Percentiles rank a stretch among this genome's conserved stretches.
These are phyloP conservation scores for Fonsecaea multimorphosa DNA, from an alignment of 2,329 filamentous ascomycete genomes.

Conservation along the genomic window DNA sequence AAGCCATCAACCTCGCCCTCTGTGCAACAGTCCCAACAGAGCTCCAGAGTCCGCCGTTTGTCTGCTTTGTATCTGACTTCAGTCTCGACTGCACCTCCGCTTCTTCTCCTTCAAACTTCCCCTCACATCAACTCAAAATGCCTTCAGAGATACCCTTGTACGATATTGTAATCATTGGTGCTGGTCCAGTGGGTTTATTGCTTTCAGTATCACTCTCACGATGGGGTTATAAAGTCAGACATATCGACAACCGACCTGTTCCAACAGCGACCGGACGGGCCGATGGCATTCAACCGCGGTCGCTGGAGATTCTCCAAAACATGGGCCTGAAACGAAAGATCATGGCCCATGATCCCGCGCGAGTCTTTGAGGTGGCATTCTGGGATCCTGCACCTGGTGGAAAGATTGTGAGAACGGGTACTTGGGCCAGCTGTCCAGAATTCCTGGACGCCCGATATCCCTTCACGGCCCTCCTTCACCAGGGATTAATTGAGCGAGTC, in stretches of 20 bases:
- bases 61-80: neutral
- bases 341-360: slow-evolving; percentile 85
- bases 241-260: slow-evolving; percentile 87
- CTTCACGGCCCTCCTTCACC: slow-evolving; percentile 67
- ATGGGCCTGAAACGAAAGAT: slow-evolving; percentile 87
- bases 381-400: slow-evolving; percentile 64
- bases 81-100: neutral
- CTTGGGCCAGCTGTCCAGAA: slow-evolving; percentile 85
- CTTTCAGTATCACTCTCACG: slow-evolving; percentile 85
- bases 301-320: slow-evolving; percentile 83
- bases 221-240: slow-evolving; percentile 95
- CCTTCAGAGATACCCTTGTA: slow-evolving; percentile 33
- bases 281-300: slow-evolving; percentile 90
- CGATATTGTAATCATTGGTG: slow-evolving; percentile 81
- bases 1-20: slow-evolving; percentile 1
- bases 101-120: neutral
- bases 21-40: neutral
- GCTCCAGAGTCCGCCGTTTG: neutral
- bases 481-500: slow-evolving; percentile 67
- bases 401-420: slow-evolving; percentile 66
- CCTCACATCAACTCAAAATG: slow-evolving; percentile 26
- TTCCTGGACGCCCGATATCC: slow-evolving; percentile 74
- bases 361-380: slow-evolving; percentile 75
- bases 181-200: slow-evolving; percentile 85
- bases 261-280: slow-evolving; percentile 86